phyloP scores from a whole-genome alignment of 495 filamentous ascomycete species.

The Aspergillus olivimuriae region DNA sequence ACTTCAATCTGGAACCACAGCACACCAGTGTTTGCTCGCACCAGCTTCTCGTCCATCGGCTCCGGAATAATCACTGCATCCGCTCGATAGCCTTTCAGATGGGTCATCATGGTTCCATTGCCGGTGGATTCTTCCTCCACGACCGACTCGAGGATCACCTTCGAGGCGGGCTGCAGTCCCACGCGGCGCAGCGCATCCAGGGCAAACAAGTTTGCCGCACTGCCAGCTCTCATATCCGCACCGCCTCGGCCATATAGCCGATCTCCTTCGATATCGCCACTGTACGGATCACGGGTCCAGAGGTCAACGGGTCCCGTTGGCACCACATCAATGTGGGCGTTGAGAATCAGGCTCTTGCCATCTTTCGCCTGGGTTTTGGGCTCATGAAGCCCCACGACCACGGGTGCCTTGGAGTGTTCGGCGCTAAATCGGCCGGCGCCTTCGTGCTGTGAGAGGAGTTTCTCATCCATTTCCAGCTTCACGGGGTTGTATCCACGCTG shows the following conservation, averaged over 20 bases:
- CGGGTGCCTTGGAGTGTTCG: slow-evolving; percentile 1
- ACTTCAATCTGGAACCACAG: slow-evolving; percentile 5
- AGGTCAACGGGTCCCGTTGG: slow-evolving; percentile 2
- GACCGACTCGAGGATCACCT: slow-evolving; percentile 2
- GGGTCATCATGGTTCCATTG: slow-evolving; percentile 2
- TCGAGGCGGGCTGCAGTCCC: slow-evolving; percentile 1
- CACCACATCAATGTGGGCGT: slow-evolving; percentile 2
- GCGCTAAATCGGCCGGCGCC: background rate
- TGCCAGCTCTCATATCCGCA: slow-evolving; percentile 3
- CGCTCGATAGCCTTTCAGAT: slow-evolving; percentile 1
- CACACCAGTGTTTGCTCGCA: slow-evolving; percentile 2
- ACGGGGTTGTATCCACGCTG: slow-evolving; percentile 1
- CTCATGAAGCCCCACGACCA: slow-evolving; percentile 2
- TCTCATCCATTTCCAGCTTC: slow-evolving; percentile 1
- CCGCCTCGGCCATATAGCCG: slow-evolving; percentile 1
- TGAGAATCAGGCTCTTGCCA: slow-evolving; percentile 4
- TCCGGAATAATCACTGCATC: slow-evolving; percentile 4
- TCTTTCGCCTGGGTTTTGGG: background rate
- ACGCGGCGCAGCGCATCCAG: slow-evolving; percentile 3
- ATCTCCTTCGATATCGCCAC: slow-evolving; percentile 1
- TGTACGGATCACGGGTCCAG: slow-evolving; percentile 1
- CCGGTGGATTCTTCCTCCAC: slow-evolving; percentile 4
- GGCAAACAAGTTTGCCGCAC: slow-evolving; percentile 1
- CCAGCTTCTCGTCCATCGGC: slow-evolving; percentile 6
- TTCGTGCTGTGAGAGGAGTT: background rate